phyloP scores from a whole-genome alignment of 176 grass and related monocot genomes.

The Aegilops sharonensis region DNA sequence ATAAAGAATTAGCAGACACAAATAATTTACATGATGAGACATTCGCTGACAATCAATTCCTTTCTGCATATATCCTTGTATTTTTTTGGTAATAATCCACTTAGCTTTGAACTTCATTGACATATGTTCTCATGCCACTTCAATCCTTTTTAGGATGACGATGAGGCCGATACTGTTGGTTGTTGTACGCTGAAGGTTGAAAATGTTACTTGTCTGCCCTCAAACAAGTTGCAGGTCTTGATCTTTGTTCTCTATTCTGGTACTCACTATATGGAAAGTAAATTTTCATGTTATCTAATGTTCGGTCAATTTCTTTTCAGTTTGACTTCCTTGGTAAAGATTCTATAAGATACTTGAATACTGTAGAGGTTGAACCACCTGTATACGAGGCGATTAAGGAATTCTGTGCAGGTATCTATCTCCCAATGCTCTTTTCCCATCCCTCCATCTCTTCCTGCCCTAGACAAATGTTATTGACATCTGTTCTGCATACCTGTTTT shows the following conservation, averaged over 20 bases:
- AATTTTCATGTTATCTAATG: slow-evolving; percentile 8
- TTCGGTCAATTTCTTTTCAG: slow-evolving; percentile 35
- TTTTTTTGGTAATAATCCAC: neutral
- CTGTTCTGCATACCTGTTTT: slow-evolving; percentile 15
- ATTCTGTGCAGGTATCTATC: slow-evolving; percentile 63
- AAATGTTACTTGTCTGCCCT: slow-evolving; percentile 72
- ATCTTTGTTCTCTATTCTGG: slow-evolving; percentile 4
- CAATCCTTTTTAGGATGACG: slow-evolving; percentile 66
- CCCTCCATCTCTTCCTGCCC: neutral
- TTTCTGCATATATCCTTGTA: neutral
- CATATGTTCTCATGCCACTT: slow-evolving; percentile 15
- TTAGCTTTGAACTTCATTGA: neutral
- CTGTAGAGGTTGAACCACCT: slow-evolving; percentile 70
- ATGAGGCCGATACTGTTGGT: slow-evolving; percentile 96
- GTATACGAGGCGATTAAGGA: slow-evolving; percentile 84
- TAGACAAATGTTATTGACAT: slow-evolving; percentile 4
- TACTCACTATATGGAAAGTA: neutral
- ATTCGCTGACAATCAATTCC: neutral
- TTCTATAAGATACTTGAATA: slow-evolving; percentile 95
- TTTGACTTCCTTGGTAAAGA: slow-evolving; percentile 99
- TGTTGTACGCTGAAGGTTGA: slow-evolving; percentile 91
- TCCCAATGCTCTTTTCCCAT: neutral
- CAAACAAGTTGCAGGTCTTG: slow-evolving; percentile 82
- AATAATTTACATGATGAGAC: neutral
- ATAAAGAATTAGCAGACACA: neutral